Evolutionary conservation across 305 asterid species (phyloP).

Genomic region (Striga hermonthica): DNA sequence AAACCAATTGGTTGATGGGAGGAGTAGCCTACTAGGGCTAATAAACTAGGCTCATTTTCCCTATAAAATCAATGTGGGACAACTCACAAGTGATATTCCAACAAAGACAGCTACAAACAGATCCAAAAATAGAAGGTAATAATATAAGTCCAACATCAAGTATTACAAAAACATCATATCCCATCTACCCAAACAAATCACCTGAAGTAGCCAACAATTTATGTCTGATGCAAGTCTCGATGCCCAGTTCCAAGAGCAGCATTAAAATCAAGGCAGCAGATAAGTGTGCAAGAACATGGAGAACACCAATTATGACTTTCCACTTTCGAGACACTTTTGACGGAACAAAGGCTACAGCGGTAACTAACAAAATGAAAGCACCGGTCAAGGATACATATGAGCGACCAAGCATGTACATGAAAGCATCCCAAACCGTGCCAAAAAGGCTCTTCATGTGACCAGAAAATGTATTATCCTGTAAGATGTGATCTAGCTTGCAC

Average conservation of each 20-base stretch:
- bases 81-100: no score
- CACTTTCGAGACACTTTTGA: slow-evolving; percentile 78
- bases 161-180: background rate
- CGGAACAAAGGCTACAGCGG: slow-evolving; percentile 84
- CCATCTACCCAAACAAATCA: slow-evolving; percentile 23
- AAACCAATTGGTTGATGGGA: no score
- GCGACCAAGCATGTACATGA: slow-evolving; percentile 65
- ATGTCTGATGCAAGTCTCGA: slow-evolving; percentile 86
- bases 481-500: slow-evolving; percentile 94
- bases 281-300: slow-evolving; percentile 91
- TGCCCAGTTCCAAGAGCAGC: slow-evolving; percentile 89
- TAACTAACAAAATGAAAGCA: slow-evolving; percentile 60
- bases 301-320: slow-evolving; percentile 65
- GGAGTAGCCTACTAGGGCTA: no score
- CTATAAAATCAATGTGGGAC: no score
- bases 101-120: no score
- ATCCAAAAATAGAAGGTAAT: background rate
- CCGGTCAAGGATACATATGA: slow-evolving; percentile 78
- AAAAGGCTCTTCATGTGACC: slow-evolving; percentile 86
- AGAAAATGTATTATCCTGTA: slow-evolving; percentile 74
- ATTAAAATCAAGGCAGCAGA: slow-evolving; percentile 89
- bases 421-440: slow-evolving; percentile 75
- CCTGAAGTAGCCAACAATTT: slow-evolving; percentile 88
- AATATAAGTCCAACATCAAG: background rate
- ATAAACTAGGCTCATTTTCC: no score